Base-by-base conservation (phyloP, 306 rosid species). In the Potentilla sterilis region DNA sequence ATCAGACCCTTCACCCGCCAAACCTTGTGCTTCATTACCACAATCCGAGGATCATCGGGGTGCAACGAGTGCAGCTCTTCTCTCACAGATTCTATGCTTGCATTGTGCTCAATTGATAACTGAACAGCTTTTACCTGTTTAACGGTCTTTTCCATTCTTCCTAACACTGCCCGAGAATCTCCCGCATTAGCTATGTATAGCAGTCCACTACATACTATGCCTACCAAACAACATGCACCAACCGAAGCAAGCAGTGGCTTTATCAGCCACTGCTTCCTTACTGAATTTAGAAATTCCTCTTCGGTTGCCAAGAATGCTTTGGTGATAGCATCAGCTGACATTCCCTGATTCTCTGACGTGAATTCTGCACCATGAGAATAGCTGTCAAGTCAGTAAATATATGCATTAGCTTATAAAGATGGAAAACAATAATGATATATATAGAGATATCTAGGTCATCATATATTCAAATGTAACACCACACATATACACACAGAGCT, bases 1-100 rank as follows among this genome's bases (percentile, higher is more conserved):
- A 96, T 96, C 48, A 96, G 75, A 81, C 99, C 99, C 90, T 96
- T 96, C 83, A 96, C 99, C 4, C 99, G 99, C 99, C 99, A 96
- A 76, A 90, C 99, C 78, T 85, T 88, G 87, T 96, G 98, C 83
- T 88, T 96, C 81, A 89, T 77, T 37, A 96, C 85, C 51, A 96
- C 98, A 51, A 96, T 90, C 85, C 89, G 88, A 22, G 99, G 99
- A 89, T 96, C 99, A 83, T 92, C 57, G 32, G 99, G 99, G 76
- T 96, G 99, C 85, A 88, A 84, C 0, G 80, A 84, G 21, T 41
- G 93, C 85, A 96, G 69, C 81, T 96, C 99, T 63, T 89, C 85
- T 80, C 99, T 90, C 72, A 96, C 97, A 78, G 92, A 88, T 88
- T 90, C 93, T 18, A 69, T 47, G 83, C 97, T 84, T 61, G 98